Percentiles rank a stretch among this genome's conserved stretches.
These are phyloP conservation scores for Colletotrichum lupini DNA, from an alignment of 2,329 filamentous ascomycete genomes.

Conservation along the genomic window DNA sequence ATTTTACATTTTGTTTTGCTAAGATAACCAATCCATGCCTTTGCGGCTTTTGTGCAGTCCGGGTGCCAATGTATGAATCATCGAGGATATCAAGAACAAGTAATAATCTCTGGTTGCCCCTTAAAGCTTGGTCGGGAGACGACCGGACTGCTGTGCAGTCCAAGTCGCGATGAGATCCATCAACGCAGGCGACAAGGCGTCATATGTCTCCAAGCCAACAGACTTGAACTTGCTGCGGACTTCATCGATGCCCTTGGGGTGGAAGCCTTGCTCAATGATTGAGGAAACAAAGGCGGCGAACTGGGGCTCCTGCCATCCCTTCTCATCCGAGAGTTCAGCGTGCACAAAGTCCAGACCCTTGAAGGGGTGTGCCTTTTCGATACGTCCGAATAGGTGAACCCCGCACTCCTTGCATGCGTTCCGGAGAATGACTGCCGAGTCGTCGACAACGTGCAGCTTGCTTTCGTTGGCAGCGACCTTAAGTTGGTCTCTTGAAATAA, in stretches of 20 bases:
- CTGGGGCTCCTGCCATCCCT: constrained; percentile 78
- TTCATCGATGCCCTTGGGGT: constrained; percentile 63
- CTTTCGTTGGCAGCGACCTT: constrained; percentile 65
- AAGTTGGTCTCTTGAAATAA: constrained; percentile 66
- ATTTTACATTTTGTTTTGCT: background rate
- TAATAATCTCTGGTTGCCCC: background rate
- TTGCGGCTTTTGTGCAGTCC: background rate
- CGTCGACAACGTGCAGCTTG: constrained; percentile 69
- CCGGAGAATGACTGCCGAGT: constrained; percentile 67
- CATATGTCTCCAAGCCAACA: constrained; percentile 70
- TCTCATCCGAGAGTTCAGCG: constrained; percentile 66
- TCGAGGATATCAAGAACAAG: background rate
- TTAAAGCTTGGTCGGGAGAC: constrained; percentile 31
- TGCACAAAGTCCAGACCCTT: constrained; percentile 78
- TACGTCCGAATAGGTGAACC: constrained; percentile 72
- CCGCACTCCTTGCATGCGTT: constrained; percentile 71
- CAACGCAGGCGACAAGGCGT: constrained; percentile 68
- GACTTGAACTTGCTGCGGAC: constrained; percentile 64
- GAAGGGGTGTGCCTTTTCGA: constrained; percentile 73
- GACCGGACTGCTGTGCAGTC: constrained; percentile 60
- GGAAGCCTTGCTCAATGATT: constrained; percentile 75
- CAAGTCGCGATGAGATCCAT: constrained; percentile 72
- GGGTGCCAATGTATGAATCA: background rate
- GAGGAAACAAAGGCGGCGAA: constrained; percentile 76
- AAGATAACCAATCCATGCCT: background rate